phyloP scores from a whole-genome alignment of 257 asterid species.

The Rauvolfia tetraphylla region DNA sequence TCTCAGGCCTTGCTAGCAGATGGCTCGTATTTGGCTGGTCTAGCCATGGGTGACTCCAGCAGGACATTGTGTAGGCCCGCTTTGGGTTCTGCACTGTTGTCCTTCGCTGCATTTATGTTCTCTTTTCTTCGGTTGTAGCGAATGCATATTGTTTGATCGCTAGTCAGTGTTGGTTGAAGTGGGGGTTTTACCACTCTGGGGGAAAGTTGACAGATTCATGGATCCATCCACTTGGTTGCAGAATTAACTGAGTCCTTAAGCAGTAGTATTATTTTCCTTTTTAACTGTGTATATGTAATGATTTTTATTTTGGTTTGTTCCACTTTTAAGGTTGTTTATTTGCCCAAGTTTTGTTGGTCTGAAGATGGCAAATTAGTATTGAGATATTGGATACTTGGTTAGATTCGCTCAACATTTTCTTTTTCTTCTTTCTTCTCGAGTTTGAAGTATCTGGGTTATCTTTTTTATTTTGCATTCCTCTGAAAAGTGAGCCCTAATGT shows the following conservation, averaged over 20 bases:
- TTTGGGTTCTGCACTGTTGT: conserved; percentile 27
- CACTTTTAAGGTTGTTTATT: background rate
- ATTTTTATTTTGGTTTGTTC: conserved; percentile 8
- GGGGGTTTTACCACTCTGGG: conserved; percentile 29
- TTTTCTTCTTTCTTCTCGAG: background rate
- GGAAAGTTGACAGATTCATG: conserved; percentile 14
- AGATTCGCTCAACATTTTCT: background rate
- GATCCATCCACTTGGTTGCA: background rate
- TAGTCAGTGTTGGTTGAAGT: conserved; percentile 18
- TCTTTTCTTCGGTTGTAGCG: conserved; percentile 31
- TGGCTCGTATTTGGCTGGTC: conserved; percentile 87
- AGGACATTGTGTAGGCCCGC: conserved; percentile 29
- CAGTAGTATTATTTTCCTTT: conserved; percentile 1
- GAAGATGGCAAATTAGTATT: conserved; percentile 4
- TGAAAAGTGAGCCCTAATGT: conserved; percentile 9
- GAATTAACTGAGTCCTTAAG: background rate
- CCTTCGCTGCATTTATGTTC: conserved; percentile 17
- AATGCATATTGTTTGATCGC: conserved; percentile 8
- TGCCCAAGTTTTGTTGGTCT: conserved; percentile 10
- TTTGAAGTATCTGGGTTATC: background rate
- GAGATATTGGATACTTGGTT: background rate
- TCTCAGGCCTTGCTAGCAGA: conserved; percentile 49
- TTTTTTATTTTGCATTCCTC: background rate
- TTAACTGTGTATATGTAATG: conserved; percentile 23
- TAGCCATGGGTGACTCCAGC: conserved; percentile 77